Conservation (phyloP, 768 basidiomycete genomes). For the Termitomyces sp. region DNA sequence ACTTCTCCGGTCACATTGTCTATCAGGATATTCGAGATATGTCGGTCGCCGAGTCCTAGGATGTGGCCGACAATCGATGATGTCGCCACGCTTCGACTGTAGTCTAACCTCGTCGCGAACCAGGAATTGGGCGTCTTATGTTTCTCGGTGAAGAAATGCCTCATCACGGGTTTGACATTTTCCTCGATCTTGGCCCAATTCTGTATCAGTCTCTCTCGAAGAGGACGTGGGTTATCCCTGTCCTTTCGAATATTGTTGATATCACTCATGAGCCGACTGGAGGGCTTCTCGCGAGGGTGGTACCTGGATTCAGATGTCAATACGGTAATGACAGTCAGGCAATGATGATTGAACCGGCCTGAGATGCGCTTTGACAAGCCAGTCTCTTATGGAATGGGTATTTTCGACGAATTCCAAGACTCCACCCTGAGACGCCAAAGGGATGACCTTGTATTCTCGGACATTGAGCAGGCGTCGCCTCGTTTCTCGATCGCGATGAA, state of each 20-base stretch:
- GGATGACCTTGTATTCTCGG: constrained; percentile 85
- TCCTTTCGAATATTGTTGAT: constrained; percentile 27
- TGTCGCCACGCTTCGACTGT: constrained; percentile 88
- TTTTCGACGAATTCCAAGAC: constrained; percentile 88
- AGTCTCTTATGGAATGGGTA: constrained; percentile 56
- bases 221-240: not conserved
- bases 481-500: constrained; percentile 71
- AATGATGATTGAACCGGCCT: constrained; percentile 34
- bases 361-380: constrained; percentile 60
- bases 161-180: constrained; percentile 77
- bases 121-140: constrained; percentile 86
- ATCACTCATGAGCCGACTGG: constrained; percentile 20
- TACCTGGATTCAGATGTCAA: constrained; percentile 41
- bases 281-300: constrained; percentile 45
- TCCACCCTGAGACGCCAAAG: constrained; percentile 74
- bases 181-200: constrained; percentile 31
- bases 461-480: constrained; percentile 65
- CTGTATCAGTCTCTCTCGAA: not conserved
- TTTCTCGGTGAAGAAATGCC: constrained; percentile 89
- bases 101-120: constrained; percentile 88
- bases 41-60: constrained; percentile 89
- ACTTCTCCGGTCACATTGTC: constrained; percentile 81
- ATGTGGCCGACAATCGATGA: constrained; percentile 93
- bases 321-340: not conserved
- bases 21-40: constrained; percentile 87